A percentile compares a stretch with the other conserved stretches of the same genome.
Evolutionary conservation across 805 yeast species (phyloP).

Genomic region (Nakazawaea wickerhamii): DNA sequence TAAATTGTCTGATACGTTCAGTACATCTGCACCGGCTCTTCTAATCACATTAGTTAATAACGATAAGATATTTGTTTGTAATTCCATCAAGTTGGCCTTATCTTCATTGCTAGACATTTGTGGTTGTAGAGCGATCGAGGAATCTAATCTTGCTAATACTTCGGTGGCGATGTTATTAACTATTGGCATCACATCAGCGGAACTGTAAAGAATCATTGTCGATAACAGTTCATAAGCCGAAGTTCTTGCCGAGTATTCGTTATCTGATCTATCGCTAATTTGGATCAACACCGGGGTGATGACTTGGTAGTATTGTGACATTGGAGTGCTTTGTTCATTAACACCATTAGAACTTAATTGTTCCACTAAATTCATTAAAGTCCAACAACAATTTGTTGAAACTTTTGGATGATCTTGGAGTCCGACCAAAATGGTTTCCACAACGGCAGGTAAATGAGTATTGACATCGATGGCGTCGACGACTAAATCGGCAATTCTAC

Average conservation of each 20-base stretch:
- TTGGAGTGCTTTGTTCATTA: slow-evolving; percentile 44
- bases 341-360: slow-evolving; percentile 60
- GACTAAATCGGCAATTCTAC: slow-evolving; percentile 87
- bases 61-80: slow-evolving; percentile 77
- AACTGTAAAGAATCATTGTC: slow-evolving; percentile 69
- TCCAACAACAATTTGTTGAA: slow-evolving; percentile 97
- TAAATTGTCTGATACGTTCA: slow-evolving; percentile 69
- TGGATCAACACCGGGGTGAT: slow-evolving; percentile 67
- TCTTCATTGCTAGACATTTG: slow-evolving; percentile 66
- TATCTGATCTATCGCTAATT: slow-evolving; percentile 68
- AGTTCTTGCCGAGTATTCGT: slow-evolving; percentile 84
- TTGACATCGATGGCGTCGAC: slow-evolving; percentile 68
- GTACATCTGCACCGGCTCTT: slow-evolving; percentile 64
- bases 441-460: slow-evolving; percentile 60
- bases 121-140: slow-evolving; percentile 54
- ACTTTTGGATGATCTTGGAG: slow-evolving; percentile 88
- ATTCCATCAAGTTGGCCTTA: slow-evolving; percentile 74
- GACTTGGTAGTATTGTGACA: slow-evolving; percentile 68
- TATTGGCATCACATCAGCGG: slow-evolving; percentile 60
- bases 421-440: slow-evolving; percentile 74
- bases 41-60: slow-evolving; percentile 79
- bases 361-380: slow-evolving; percentile 85
- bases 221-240: slow-evolving; percentile 96
- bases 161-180: slow-evolving; percentile 73
- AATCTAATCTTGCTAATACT: slow-evolving; percentile 65